Evolutionary conservation across 768 basidiomycete species (phyloP), one percentile per base, ranked within the genome.

Genomic region (Asterophora lycoperdoides): DNA sequence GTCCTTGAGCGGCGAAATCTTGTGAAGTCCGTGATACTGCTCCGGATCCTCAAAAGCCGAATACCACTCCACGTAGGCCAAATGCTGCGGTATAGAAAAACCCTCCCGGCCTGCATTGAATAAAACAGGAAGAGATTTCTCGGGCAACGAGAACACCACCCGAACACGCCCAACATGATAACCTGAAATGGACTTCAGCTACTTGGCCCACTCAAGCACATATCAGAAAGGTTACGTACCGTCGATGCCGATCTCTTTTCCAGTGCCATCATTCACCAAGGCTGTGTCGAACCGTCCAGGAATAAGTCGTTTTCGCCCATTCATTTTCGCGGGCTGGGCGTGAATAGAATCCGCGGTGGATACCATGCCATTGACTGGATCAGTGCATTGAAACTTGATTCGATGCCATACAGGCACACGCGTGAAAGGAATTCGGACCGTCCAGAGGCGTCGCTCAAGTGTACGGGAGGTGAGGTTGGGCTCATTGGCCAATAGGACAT

Each of bases 271-370:
- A 58, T 41, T 40, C 28, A 48, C 45, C 29, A 36, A 17, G 33
- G 49, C 47, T 39, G 56, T 71, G 49, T 76, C 71, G 57, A 72
- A 74, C 2, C 64, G 50, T 1, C 52, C 63, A 3, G 61, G 60
- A 20, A 63, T 45, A 0, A 17, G 6, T 2, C 48, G 37, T 0
- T 57, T 50, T 4, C 52, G 49, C 0, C 64, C 57, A 0, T 55
- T 41, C 1, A 11, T 41, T 51, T 39, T 64, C 53, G 10, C 15
- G 20, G 57, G 56, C n/a, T 62, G 41, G 5, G 53, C 60, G 55
- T 74, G 67, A 5, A 69, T 53, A n/a, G 60, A 44, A 48, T 72
- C 68, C 17, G 6, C 61, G 39, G 55, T 58, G 15, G 33, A n/a
- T n/a, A n/a, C n/a, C n/a, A n/a, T n/a, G n/a, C n/a, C 26, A 20